Conservation (phyloP, 257 asterid species). For the Paulownia fortunei region DNA sequence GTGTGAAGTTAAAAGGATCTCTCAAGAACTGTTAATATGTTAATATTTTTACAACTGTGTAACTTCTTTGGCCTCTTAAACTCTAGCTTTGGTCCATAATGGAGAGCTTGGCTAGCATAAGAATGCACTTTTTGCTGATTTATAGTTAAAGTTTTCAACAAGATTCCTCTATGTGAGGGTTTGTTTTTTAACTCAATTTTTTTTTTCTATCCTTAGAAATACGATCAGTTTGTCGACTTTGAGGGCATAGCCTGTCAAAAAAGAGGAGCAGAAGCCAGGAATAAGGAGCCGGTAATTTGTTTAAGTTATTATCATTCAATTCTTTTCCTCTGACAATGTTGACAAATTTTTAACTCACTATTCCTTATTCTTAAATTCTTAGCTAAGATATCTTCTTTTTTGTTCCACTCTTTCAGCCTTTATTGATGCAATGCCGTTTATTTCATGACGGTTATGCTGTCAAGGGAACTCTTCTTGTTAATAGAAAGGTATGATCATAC, state of each 20-base stretch:
- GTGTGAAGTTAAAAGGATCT: too few relatives aligned
- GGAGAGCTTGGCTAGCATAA: background rate
- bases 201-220: constrained; percentile 20
- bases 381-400: constrained; percentile 2
- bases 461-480: constrained; percentile 87
- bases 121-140: background rate
- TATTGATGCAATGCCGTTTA: constrained; percentile 85
- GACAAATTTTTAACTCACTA: background rate
- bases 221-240: constrained; percentile 16
- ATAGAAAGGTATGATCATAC: constrained; percentile 58
- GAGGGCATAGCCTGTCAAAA: constrained; percentile 33
- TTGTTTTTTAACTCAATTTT: constrained; percentile 21
- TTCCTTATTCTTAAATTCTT: constrained; percentile 14
- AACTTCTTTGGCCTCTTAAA: background rate
- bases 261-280: constrained; percentile 41
- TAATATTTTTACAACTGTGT: background rate
- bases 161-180: background rate
- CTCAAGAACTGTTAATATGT: too few relatives aligned
- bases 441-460: constrained; percentile 76
- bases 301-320: constrained; percentile 16
- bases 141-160: background rate
- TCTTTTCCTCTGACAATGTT: background rate
- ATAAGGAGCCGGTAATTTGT: constrained; percentile 56
- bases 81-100: background rate
- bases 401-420: constrained; percentile 60